Base-by-base conservation (phyloP, 176 grass and related monocot species). In the Bolboschoenus planiculmis region DNA sequence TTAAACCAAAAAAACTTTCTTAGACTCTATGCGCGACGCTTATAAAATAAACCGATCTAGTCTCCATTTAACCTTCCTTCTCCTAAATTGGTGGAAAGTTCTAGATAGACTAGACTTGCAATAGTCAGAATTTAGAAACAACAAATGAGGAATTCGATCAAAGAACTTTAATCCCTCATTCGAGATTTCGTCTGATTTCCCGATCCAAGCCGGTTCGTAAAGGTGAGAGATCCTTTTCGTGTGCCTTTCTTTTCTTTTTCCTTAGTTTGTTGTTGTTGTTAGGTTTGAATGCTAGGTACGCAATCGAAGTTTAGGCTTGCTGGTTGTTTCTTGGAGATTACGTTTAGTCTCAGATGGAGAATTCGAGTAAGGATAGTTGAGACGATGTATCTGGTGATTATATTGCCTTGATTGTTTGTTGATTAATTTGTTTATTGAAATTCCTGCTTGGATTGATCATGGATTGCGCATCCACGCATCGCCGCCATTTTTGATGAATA, bases 141-240 rank as follows among this genome's bases (percentile, higher is more conserved):
- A 16, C 72, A 53, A 77, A 77, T 77, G 72, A 77, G 15, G 13
- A 33, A 77, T 77, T 70, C 15, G 35, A 70, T 70, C 65, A 18
- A 70, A 37, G 65, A 70, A 70, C 11, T 39, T 0, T 64, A 47
- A 63, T 30, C 43, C 56, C 42, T 63, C 53, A 37, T 59, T 36
- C n/a, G 6, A 36, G 16, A n/a, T 16, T 6, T 39, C n/a, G 4
- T 56, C 35, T 58, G 20, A 7, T 5, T 56, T n/a, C 29, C n/a
- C n/a, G n/a, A n/a, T n/a, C 7, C 9, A 56, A 35, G 50, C 27
- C 31, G n/a, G 16, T 29, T 78, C 26, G 7, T 54, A 2, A 78
- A 78, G 74, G 74, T 78, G n/a, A n/a, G 39, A 78, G 27, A 78
- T 51, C 48, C 44, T 78, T 78, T 54, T 78, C 20, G 10, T 76